Evolutionary conservation across 495 filamentous ascomycete genomes (phyloP), one percentile per base, ranked within the genome.

Genomic region (Aspergillus avenaceus): DNA sequence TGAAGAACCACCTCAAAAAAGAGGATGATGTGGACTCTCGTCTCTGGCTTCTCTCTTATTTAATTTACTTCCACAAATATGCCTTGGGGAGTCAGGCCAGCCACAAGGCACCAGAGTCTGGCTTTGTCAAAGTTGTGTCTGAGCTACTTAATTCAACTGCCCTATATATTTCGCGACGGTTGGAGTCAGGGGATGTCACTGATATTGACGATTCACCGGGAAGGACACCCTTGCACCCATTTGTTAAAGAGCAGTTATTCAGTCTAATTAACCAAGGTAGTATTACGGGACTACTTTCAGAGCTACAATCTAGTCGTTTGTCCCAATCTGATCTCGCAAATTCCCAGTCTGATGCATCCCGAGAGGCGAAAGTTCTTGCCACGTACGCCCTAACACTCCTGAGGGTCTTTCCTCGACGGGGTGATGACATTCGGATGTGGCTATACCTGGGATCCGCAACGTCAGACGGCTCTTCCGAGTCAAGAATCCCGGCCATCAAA

Each of bases 371-470:
- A 52, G 70, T 87, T 11, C 76, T 97, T 38, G 91, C 95, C 38
- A 87, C 83, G 38, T 97, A 95, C 62, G 88, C 90, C 2, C 73
- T 97, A 34, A 93, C 88, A 12, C 69, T 99, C 8, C 69, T 97
- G 6, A 82, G 86, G 49, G 87, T 90, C 47, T 99, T 99, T 56
- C 93, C 91, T 16, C 75, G 79, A 8, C 78, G 82, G 31, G 81
- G 84, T 16, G 90, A 96, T 58, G 95, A 97, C 45, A 95, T 97
- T 44, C 85, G 91, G 1, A 95, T 97, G 89, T 95, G 93, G 76
- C 72, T 99, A 4, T 97, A 91, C 55, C 71, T 91, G 12, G 86
- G 90, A 0, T 90, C 90, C 25, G 84, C 87, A 9, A 71, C 76
- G 13, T 68, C 70, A 16, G 51, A 50, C 16, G 70, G 55, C 14